Evolutionary conservation across 176 grass and related monocot species (phyloP).

Genomic region (Rhynchospora tenuis): DNA sequence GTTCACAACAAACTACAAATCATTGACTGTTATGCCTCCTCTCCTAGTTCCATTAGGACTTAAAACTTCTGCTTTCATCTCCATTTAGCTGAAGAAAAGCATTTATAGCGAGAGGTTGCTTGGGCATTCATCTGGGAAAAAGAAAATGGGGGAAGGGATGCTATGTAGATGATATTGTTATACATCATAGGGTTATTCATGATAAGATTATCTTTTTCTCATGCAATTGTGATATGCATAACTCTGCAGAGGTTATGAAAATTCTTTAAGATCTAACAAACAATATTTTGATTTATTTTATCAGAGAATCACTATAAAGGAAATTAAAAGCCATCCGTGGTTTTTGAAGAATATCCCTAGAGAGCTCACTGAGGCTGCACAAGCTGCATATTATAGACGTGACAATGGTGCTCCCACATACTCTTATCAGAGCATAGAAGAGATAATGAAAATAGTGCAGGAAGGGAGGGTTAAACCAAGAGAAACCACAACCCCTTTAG

Average conservation of each 20-base stretch:
- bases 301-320: constrained; percentile 90
- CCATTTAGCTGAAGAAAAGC: not conserved
- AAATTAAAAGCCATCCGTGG: constrained; percentile 96
- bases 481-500: constrained; percentile 29
- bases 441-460: constrained; percentile 74
- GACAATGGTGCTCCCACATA: constrained; percentile 65
- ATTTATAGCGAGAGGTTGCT: not conserved
- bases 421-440: constrained; percentile 66
- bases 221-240: not conserved
- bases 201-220: not conserved
- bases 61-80: not conserved
- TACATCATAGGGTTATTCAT: not conserved
- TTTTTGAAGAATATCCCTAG: constrained; percentile 94
- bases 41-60: not conserved
- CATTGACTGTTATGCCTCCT: not conserved
- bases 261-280: not conserved
- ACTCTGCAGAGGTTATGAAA: not conserved
- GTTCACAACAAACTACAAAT: no score
- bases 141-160: not conserved
- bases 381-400: constrained; percentile 70
- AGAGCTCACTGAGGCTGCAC: constrained; percentile 67
- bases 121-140: not conserved
- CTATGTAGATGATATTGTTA: not conserved
- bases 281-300: constrained; percentile 9
- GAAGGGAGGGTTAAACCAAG: constrained; percentile 71